Evolutionary conservation across 2,329 filamentous ascomycete genomes (phyloP), one percentile per base, ranked within the genome.

Genomic region (Pseudogymnoascus sp.): DNA sequence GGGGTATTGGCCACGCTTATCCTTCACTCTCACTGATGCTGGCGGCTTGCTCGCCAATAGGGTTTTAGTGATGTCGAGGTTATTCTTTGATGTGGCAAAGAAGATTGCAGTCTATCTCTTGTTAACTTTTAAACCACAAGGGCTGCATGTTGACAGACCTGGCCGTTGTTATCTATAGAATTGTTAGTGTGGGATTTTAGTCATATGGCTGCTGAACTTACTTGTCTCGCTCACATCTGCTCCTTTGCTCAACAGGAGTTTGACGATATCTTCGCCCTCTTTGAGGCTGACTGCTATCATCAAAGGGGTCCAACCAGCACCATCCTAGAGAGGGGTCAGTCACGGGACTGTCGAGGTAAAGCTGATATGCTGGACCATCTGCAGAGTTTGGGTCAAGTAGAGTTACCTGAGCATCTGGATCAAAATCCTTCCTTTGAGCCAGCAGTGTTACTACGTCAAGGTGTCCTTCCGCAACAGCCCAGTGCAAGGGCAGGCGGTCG

Each of bases 401-500:
- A 62, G 68, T 31, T 72, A 91, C 89, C 76, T 91, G 84, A 16
- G 87, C 87, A 74, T 97, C 92, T 0, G 90, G 83, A 72, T 97
- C 91, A 71, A 97, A 96, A 64, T 81, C 80, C 69, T 87, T 87
- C 65, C 81, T 79, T 62, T 89, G 81, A 2, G 89, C 81, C 3
- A 97, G 80, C 19, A 93, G 73, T 59, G 88, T 80, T 16, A 90
- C 86, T 64, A 97, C 91, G 23, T 87, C 83, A 6, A 88, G 76
- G 68, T 86, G 87, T 73, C 94, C 95, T 74, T 90, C 89, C 21
- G 92, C 94, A 1, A 86, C 85, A 0, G 94, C 93, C 94, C 94
- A 99, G 79, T 99, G 94, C 63, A 97, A 86, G 2, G 94, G 88
- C 38, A 96, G 83, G 49, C 94, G 90, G 14, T 91, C 91, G 74